Evolutionary conservation across 805 yeast genomes (phyloP).

Genomic region (Ogataea nakhonphanomensis): DNA sequence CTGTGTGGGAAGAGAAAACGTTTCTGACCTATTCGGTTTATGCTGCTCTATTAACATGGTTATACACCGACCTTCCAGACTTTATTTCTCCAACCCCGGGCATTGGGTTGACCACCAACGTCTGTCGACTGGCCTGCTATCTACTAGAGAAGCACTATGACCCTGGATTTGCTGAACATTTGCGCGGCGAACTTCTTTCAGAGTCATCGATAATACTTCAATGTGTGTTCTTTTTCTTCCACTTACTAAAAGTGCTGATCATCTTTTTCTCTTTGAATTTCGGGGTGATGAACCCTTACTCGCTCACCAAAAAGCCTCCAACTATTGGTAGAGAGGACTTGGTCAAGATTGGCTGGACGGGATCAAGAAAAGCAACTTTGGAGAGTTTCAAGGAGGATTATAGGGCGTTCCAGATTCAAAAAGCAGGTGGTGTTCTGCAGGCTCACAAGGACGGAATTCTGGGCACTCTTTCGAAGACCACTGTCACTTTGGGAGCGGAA

Average conservation of each 20-base stretch:
- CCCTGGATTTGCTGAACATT: conserved; percentile 40
- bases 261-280: conserved; percentile 56
- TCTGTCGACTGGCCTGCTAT: conserved; percentile 33
- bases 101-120: conserved; percentile 65
- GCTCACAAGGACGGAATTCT: conserved; percentile 53
- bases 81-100: conserved; percentile 91
- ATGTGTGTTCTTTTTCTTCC: conserved; percentile 67
- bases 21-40: conserved; percentile 39
- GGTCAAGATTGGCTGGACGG: conserved; percentile 87
- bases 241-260: conserved; percentile 55
- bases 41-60: conserved; percentile 58
- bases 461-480: conserved; percentile 64
- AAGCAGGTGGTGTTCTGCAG: conserved; percentile 69
- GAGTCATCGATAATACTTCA: conserved; percentile 48
- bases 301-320: conserved; percentile 39
- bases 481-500: conserved; percentile 61
- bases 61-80: conserved; percentile 92
- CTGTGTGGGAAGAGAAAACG: conserved; percentile 57
- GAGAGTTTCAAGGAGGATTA: conserved; percentile 69
- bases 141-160: conserved; percentile 36
- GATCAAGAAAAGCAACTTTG: conserved; percentile 68
- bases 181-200: conserved; percentile 46
- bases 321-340: conserved; percentile 51
- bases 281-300: conserved; percentile 78
- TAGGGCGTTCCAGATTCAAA: conserved; percentile 59